Base-by-base conservation (phyloP, 805 yeast genomes). In the Candida wancherniae region DNA sequence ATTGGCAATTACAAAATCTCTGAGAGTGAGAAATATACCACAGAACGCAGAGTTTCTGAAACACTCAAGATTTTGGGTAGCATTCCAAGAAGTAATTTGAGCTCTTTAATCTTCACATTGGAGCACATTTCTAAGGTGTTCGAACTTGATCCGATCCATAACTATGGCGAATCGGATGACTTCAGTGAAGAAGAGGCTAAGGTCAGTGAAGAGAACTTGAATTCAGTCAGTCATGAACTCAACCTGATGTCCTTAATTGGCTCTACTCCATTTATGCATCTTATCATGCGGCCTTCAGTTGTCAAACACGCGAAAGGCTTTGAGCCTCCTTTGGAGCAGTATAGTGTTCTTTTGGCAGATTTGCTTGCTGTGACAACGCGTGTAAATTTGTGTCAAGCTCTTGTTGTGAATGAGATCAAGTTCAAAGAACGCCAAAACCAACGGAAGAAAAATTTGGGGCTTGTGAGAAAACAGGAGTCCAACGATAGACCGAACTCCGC, bases 211-310 rank as follows among this genome's bases (percentile, higher is more conserved):
- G 37, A 28, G 8, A 29, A 17, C 8, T 22, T 32, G 11, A 32
- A 36, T 6, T 34, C 29, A 6, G 36, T 37, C 14, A 39, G 39
- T 1, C 13, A 13, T 3, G 13, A 33, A 7, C 48, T 66, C 26
- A 65, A 62, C 34, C 47, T 57, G 8, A 61, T 61, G 66, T 58
- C 57, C 2, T 24, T 38, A 2, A 51, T 65, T 16, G 69, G 67
- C 0, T 39, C 61, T 2, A 41, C 65, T 15, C 71, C 71, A 1
- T 62, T 66, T 26, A 36, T 61, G 3, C 71, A 66, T 44, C 49
- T 60, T 21, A 56, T 66, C 4, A 48, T 64, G 35, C 48, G 71
- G 20, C 71, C 71, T 0, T 58, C 70, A 1, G 51, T 56, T 5
- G 46, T 55, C 5, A 66, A 63, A 29, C 42, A 53, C 24, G 46